These are phyloP conservation scores for Solanum corneliomulleri DNA, from an alignment of 257 asterid genomes.

Conservation along the genomic window DNA sequence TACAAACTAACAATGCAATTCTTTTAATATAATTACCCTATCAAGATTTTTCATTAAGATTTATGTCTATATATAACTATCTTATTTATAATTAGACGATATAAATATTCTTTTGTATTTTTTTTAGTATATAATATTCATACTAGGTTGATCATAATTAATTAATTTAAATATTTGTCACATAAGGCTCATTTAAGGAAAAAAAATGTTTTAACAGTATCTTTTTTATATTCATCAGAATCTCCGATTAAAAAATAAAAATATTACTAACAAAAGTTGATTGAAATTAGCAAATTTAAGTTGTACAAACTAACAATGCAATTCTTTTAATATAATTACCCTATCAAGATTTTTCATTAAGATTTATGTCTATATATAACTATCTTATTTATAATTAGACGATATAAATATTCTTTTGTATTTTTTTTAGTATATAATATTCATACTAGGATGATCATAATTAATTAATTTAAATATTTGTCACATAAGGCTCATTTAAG, in stretches of 20 bases:
- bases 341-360: too few species aligned
- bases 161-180: neutral
- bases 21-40: neutral
- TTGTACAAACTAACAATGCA: neutral
- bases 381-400: too few species aligned
- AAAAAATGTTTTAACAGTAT: fast-evolving
- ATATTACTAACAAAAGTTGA: neutral
- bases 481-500: neutral
- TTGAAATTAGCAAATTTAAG: neutral
- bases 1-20: neutral
- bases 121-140: neutral
- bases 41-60: neutral
- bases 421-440: neutral
- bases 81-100: too few species aligned
- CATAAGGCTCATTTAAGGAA: neutral
- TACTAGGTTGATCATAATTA: neutral
- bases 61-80: neutral
- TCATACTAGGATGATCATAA: neutral
- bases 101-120: neutral
- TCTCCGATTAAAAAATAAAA: neutral
- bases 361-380: neutral
- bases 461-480: neutral
- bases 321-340: fast-evolving
- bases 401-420: neutral
- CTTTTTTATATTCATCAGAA: neutral